These are phyloP conservation scores for Papiliotrema terrestris DNA, from an alignment of 1,284 basidiomycete genomes.

Conservation along the genomic window DNA sequence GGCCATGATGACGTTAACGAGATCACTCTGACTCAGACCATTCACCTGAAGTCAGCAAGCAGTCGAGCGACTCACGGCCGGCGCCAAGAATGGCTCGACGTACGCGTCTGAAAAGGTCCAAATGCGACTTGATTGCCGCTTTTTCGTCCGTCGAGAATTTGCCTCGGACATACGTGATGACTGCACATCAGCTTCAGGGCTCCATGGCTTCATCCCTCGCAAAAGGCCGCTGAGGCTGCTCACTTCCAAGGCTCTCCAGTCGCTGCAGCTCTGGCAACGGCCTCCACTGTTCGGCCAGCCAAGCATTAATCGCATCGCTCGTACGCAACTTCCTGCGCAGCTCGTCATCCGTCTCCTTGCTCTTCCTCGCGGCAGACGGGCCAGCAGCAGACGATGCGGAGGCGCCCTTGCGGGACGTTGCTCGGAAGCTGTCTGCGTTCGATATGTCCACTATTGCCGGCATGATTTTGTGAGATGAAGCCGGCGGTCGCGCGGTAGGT, in stretches of 20 bases:
- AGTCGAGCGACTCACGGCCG: background rate
- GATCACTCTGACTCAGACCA: conserved; percentile 19
- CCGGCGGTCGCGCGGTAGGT: too few relatives aligned
- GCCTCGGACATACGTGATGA: conserved; percentile 35
- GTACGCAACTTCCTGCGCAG: conserved; percentile 10
- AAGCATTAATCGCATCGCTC: conserved; percentile 24
- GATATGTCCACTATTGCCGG: too few relatives aligned
- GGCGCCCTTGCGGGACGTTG: too few relatives aligned
- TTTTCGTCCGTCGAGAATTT: conserved; percentile 31
- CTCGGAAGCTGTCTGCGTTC: too few relatives aligned
- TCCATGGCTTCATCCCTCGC: background rate
- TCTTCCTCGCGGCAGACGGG: background rate
- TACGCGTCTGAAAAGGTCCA: conserved; percentile 27
- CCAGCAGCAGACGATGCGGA: background rate
- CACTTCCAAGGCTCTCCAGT: conserved; percentile 35
- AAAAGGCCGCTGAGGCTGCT: conserved; percentile 10
- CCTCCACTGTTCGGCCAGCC: conserved; percentile 29
- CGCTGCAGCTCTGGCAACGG: conserved; percentile 21
- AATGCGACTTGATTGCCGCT: conserved; percentile 17
- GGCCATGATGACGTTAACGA: conserved; percentile 31
- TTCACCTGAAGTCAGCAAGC: conserved; percentile 14
- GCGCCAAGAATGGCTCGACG: background rate
- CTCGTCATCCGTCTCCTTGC: conserved; percentile 11
- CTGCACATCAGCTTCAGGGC: conserved; percentile 15
- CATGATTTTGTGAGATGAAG: too few relatives aligned